Conservation (phyloP, 2,329 filamentous ascomycete genomes). For the Cordyceps tenuipes region DNA sequence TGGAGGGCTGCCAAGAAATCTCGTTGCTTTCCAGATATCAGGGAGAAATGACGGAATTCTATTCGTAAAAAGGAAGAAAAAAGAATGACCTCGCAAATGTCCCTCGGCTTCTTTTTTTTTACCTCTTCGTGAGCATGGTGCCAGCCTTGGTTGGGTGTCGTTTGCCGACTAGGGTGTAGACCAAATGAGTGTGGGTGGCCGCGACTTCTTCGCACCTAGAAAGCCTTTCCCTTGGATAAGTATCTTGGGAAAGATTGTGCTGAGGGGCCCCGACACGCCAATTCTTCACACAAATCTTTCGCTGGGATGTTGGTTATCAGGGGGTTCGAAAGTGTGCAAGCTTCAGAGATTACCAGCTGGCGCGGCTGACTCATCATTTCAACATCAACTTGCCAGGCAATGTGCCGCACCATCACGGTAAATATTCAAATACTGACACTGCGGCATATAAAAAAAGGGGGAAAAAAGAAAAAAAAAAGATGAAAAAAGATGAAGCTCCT, state of each 20-base stretch:
- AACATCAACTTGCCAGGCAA: background rate
- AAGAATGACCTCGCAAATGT: background rate
- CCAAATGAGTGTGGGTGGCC: background rate
- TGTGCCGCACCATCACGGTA: background rate
- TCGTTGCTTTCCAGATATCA: background rate
- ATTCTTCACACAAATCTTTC: background rate
- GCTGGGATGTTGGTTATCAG: background rate
- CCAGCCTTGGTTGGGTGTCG: background rate
- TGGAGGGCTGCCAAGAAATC: background rate
- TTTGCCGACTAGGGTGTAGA: background rate
- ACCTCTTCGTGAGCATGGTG: background rate
- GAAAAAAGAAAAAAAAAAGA: too few species aligned
- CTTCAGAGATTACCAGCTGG: background rate
- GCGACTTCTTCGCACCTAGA: background rate
- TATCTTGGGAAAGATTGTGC: background rate
- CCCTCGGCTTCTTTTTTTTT: background rate
- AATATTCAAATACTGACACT: background rate
- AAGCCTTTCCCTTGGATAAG: background rate
- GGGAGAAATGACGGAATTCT: background rate
- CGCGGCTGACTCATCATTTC: constrained; percentile 6
- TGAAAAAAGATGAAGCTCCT: background rate
- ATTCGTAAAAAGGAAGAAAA: background rate
- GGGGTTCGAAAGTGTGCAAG: background rate
- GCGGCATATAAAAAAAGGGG: background rate
- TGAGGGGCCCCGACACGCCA: background rate